Conservation (phyloP, 129 eudicot genomes). For the Saussurea involucrata region DNA sequence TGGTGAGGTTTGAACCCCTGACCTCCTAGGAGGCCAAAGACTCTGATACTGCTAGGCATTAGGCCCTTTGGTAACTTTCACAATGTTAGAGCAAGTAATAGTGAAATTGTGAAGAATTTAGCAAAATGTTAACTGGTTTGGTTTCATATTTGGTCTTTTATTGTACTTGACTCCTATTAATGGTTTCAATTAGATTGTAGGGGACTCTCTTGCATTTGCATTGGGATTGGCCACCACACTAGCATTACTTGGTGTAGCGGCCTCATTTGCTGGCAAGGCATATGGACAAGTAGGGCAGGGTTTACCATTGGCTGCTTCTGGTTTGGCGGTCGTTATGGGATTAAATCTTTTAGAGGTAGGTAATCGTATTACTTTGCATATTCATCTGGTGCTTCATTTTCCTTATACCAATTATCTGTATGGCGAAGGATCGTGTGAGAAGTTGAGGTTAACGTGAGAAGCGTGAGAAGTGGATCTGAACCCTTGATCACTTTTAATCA, state of each 20-base stretch:
- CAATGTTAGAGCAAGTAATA: conserved; percentile 4
- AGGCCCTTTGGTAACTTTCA: not conserved
- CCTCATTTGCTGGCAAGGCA: conserved; percentile 98
- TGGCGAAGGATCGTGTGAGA: no score
- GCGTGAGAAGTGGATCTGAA: no score
- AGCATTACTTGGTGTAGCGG: conserved; percentile 89
- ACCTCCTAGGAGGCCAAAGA: no score
- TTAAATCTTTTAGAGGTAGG: conserved; percentile 84
- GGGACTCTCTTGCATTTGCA: conserved; percentile 91
- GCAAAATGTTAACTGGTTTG: not conserved
- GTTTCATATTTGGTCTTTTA: not conserved
- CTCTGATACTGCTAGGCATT: no score
- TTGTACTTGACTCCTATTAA: conserved; percentile 1
- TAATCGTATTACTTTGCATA: conserved; percentile 1
- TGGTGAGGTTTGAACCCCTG: no score
- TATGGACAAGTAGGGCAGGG: conserved; percentile 97
- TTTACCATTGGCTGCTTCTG: conserved; percentile 93
- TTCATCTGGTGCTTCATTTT: not conserved
- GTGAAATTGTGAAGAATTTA: not conserved
- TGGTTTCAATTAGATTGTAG: conserved; percentile 48
- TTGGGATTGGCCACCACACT: conserved; percentile 95
- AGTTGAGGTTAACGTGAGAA: no score
- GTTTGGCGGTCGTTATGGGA: conserved; percentile 86
- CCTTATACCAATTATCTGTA: not conserved
- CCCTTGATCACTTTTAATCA: no score